A percentile compares a stretch with the other conserved stretches of the same genome.
These are phyloP conservation scores for Zoysia japonica DNA, from an alignment of 176 grass and related monocot species.

Conservation along the genomic window DNA sequence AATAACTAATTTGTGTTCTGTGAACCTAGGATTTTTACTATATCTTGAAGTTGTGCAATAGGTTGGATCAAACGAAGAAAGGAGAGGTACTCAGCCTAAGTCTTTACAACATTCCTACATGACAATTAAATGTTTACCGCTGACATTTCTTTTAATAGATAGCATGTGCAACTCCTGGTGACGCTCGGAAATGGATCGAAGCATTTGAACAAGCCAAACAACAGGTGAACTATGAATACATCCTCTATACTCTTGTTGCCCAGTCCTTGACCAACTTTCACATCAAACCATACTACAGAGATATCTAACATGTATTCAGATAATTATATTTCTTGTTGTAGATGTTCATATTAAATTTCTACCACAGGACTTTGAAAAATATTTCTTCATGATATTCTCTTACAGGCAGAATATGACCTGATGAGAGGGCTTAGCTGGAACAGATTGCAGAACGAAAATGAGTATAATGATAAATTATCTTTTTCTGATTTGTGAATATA, in stretches of 20 bases:
- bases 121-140: constrained; percentile 7
- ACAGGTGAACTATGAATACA: constrained; percentile 49
- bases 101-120: constrained; percentile 20
- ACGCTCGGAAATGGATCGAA: constrained; percentile 77
- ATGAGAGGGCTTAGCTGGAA: constrained; percentile 51
- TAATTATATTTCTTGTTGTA: neutral
- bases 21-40: constrained; percentile 69
- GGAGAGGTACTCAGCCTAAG: constrained; percentile 68
- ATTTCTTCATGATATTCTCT: constrained; percentile 31
- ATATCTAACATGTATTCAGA: constrained; percentile 19
- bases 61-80: constrained; percentile 81
- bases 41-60: constrained; percentile 74
- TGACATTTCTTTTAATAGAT: constrained; percentile 57
- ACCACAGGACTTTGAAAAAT: constrained; percentile 19
- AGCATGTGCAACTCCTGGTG: constrained; percentile 68
- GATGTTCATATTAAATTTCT: constrained; percentile 12
- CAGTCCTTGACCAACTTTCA: constrained; percentile 16
- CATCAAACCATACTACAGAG: neutral
- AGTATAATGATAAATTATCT: constrained; percentile 56
- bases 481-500: constrained; percentile 28
- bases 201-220: constrained; percentile 94
- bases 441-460: constrained; percentile 65
- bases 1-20: constrained; percentile 34
- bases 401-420: constrained; percentile 77
- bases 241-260: neutral